Conservation (phyloP, 305 asterid genomes). For the Fraxinus greggii region DNA sequence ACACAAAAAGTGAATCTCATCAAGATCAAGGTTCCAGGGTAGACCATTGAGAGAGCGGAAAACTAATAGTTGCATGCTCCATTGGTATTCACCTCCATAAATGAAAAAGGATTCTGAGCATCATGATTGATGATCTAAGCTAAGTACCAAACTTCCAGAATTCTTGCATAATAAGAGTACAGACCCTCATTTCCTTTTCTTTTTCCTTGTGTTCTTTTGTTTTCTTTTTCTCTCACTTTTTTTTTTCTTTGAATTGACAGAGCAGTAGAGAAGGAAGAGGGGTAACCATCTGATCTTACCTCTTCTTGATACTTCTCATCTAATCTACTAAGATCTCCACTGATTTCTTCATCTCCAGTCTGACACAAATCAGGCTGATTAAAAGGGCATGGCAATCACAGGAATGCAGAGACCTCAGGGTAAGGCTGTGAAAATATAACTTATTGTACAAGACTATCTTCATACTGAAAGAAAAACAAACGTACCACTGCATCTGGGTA, state of each 20-base stretch:
- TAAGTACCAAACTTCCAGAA: background rate
- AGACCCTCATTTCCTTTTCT: background rate
- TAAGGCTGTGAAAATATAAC: slow-evolving; percentile 18
- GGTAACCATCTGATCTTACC: slow-evolving; percentile 45
- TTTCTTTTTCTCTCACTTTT: background rate
- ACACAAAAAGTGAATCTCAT: slow-evolving; percentile 4
- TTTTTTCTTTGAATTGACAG: background rate
- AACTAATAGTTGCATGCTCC: background rate
- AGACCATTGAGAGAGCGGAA: background rate
- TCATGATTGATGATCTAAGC: background rate
- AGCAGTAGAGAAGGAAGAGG: background rate
- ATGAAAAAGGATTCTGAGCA: background rate
- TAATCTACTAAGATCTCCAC: slow-evolving; percentile 50
- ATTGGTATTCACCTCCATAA: background rate
- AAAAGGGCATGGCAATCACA: slow-evolving; percentile 28
- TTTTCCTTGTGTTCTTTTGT: background rate
- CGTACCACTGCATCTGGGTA: slow-evolving; percentile 78
- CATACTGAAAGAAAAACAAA: slow-evolving; percentile 21
- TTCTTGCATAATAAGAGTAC: background rate
- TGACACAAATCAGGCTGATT: slow-evolving; percentile 54
- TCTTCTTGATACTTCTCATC: slow-evolving; percentile 63
- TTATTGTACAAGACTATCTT: slow-evolving; percentile 16
- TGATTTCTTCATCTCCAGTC: slow-evolving; percentile 61
- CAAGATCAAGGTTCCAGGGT: slow-evolving; percentile 2
- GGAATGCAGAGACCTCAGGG: slow-evolving; percentile 19